phyloP scores from a whole-genome alignment of 169 alveolate genomes.

The Blepharisma undulans region DNA sequence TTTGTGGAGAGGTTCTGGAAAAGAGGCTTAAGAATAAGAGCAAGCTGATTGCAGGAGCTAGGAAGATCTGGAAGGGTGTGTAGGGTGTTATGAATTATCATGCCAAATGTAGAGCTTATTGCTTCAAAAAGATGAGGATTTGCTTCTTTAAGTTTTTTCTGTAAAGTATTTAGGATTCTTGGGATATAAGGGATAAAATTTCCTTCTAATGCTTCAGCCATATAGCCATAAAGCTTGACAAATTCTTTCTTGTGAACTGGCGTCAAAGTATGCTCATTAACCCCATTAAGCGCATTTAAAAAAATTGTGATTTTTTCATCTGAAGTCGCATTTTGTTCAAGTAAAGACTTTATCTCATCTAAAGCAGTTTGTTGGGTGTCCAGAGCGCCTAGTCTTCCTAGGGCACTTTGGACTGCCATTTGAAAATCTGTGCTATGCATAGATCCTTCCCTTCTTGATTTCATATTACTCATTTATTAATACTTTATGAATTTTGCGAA shows the following conservation, averaged over 20 bases:
- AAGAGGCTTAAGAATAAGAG: constrained; percentile 36
- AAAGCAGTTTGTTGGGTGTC: constrained; percentile 29
- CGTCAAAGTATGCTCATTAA: constrained; percentile 56
- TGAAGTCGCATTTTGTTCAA: not conserved
- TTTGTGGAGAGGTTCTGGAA: constrained; percentile 30
- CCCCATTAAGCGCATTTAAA: not conserved
- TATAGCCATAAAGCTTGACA: constrained; percentile 56
- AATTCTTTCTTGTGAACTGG: constrained; percentile 53
- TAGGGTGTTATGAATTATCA: constrained; percentile 48
- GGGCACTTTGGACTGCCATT: not conserved
- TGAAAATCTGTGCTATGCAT: not conserved
- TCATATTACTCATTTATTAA: not conserved
- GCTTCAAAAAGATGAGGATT: constrained; percentile 43
- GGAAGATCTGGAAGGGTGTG: constrained; percentile 47
- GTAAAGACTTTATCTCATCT: not conserved
- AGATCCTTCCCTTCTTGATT: not conserved
- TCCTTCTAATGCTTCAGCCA: constrained; percentile 66
- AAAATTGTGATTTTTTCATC: not conserved
- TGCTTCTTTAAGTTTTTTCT: constrained; percentile 59
- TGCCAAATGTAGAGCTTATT: constrained; percentile 50
- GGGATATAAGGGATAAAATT: constrained; percentile 53
- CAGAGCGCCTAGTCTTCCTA: constrained; percentile 9
- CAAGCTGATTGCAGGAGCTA: not conserved
- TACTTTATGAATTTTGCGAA: too few relatives aligned
- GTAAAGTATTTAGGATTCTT: constrained; percentile 37